A percentile compares a stretch with the other conserved stretches of the same genome.
phyloP scores from a whole-genome alignment of 2,329 filamentous ascomycete genomes.

The Colletotrichum aenigma region DNA sequence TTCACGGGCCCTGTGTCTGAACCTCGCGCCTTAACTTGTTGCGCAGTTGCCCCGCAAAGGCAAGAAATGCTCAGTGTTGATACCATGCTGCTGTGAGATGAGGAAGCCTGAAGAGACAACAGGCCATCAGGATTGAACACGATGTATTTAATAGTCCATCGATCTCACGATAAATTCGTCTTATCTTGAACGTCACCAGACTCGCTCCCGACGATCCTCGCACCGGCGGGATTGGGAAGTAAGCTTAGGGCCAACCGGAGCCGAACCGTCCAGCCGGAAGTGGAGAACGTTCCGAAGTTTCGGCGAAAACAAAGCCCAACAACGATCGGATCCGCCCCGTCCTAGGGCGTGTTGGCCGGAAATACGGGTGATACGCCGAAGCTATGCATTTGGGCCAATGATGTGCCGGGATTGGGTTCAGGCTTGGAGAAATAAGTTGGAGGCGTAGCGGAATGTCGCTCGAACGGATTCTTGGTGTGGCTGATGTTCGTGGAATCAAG shows the following conservation, averaged over 20 bases:
- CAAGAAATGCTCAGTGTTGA: conserved; percentile 24
- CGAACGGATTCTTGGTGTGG: neutral
- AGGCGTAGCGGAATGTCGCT: neutral
- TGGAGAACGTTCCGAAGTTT: neutral
- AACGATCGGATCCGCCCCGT: neutral
- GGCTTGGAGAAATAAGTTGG: neutral
- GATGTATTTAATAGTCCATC: neutral
- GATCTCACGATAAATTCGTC: neutral
- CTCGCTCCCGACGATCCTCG: neutral
- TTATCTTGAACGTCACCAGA: neutral
- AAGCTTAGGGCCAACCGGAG: neutral
- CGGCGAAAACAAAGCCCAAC: neutral
- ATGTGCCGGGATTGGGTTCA: neutral
- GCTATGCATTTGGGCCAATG: neutral
- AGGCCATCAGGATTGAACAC: neutral
- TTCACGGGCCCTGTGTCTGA: neutral
- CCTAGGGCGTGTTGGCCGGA: neutral
- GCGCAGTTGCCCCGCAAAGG: conserved; percentile 28
- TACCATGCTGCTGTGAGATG: neutral
- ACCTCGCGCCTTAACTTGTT: conserved; percentile 19
- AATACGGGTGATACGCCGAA: neutral
- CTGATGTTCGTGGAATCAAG: neutral
- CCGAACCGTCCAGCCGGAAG: neutral
- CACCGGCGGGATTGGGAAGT: neutral
- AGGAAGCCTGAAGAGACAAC: neutral